Evolutionary conservation across 2,329 filamentous ascomycete genomes (phyloP).

Genomic region (Monosporascus sp.): DNA sequence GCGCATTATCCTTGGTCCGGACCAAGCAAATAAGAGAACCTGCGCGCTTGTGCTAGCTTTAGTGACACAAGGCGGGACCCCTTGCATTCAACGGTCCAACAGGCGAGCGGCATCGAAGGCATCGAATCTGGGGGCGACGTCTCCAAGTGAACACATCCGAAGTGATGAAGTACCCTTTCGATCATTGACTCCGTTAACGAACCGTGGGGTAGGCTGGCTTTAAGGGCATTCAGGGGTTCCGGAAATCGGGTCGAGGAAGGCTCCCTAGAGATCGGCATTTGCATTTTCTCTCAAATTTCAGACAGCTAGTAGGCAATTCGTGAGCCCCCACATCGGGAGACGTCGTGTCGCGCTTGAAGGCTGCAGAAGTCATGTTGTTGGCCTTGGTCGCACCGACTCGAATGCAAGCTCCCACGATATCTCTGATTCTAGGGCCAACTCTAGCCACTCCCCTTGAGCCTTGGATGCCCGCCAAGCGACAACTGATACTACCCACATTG

Average conservation of each 20-base stretch:
- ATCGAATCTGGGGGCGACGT: conserved; percentile 6
- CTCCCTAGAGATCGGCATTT: neutral
- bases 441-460: neutral
- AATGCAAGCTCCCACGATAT: conserved; percentile 11
- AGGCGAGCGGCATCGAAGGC: conserved; percentile 14
- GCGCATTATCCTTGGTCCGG: conserved; percentile 4
- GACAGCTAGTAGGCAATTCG: conserved; percentile 4
- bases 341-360: conserved; percentile 10
- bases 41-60: neutral
- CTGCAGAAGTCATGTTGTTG: conserved; percentile 5
- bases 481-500: neutral
- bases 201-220: conserved; percentile 6
- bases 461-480: neutral
- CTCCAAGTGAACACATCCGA: conserved; percentile 11
- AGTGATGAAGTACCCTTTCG: conserved; percentile 10
- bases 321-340: conserved; percentile 14
- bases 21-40: conserved; percentile 2
- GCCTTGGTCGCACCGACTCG: conserved; percentile 7
- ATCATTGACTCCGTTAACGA: conserved; percentile 4
- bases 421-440: conserved; percentile 9
- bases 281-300: conserved; percentile 7
- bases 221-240: neutral
- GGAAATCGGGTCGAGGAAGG: conserved; percentile 7
- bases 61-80: conserved; percentile 13
- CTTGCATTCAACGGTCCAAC: conserved; percentile 17